These are phyloP conservation scores for Angomonas ambiguus DNA, from an alignment of 208 protist species.

Conservation along the genomic window DNA sequence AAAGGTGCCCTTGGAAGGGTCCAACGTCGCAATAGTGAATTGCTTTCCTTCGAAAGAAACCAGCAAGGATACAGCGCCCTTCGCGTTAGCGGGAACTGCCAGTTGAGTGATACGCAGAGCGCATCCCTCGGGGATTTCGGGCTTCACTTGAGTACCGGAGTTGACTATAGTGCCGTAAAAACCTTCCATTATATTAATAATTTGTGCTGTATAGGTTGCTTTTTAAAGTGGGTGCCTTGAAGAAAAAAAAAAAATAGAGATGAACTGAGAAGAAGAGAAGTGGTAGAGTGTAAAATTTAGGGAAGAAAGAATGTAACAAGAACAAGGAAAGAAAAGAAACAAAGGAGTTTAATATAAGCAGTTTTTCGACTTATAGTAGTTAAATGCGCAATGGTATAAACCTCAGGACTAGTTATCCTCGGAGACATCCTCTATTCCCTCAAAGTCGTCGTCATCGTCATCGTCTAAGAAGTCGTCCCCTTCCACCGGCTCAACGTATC, in stretches of 20 bases:
- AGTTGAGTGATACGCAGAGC: constrained; percentile 85
- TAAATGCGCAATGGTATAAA: no score
- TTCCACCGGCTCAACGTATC: constrained; percentile 58
- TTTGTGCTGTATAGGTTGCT: not conserved
- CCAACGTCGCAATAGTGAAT: constrained; percentile 85
- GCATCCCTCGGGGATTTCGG: constrained; percentile 77
- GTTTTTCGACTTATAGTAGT: no score
- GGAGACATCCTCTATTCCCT: constrained; percentile 3
- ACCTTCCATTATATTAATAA: constrained; percentile 61
- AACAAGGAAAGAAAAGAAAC: not conserved
- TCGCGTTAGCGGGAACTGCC: constrained; percentile 78
- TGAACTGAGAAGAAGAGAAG: not conserved
- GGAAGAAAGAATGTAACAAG: not conserved
- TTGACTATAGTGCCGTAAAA: constrained; percentile 81
- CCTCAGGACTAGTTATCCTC: not conserved
- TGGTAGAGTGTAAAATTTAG: not conserved
- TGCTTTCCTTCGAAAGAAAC: constrained; percentile 83
- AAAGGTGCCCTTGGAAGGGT: constrained; percentile 75
- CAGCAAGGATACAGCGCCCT: constrained; percentile 59
- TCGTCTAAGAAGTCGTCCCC: constrained; percentile 26
- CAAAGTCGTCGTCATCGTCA: constrained; percentile 32
- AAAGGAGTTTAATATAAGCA: not conserved
- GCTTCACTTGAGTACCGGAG: constrained; percentile 74
- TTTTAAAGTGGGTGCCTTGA: no score
- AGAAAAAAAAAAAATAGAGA: not conserved